Conservation (phyloP, 2,329 filamentous ascomycete genomes). For the Talaromyces sp. region DNA sequence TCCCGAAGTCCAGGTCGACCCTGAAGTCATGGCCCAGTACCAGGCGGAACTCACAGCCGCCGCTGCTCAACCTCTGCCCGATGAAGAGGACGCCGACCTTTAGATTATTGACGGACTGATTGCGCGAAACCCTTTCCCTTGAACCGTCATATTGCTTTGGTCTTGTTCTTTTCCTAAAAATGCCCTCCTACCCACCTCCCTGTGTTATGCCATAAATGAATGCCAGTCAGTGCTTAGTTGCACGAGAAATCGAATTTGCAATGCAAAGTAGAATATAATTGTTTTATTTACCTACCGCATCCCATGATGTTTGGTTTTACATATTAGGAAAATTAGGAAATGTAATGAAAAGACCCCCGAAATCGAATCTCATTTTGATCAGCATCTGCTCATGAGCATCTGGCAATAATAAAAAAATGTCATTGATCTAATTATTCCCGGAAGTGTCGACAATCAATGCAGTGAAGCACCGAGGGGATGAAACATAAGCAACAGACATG, state of each 20-base stretch:
- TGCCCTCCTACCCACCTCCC: constrained; percentile 14
- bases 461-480: background rate
- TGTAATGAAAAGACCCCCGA: background rate
- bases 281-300: background rate
- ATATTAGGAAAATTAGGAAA: background rate
- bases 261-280: constrained; percentile 8
- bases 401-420: too few relatives aligned
- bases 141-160: constrained; percentile 26
- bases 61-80: constrained; percentile 78
- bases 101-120: constrained; percentile 30
- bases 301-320: background rate
- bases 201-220: constrained; percentile 14
- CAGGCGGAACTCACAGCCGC: constrained; percentile 83
- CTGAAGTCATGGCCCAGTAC: constrained; percentile 57
- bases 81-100: constrained; percentile 76
- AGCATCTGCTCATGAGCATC: background rate
- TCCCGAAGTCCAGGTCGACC: constrained; percentile 85
- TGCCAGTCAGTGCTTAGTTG: background rate
- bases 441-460: too few relatives aligned
- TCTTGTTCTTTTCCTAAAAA: constrained; percentile 24
- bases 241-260: background rate
- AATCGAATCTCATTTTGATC: background rate
- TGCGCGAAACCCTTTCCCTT: constrained; percentile 11
- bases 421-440: too few relatives aligned
- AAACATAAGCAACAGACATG: background rate